Base-by-base conservation (phyloP, 2,329 filamentous ascomycete species). In the Orbilia oligospora region DNA sequence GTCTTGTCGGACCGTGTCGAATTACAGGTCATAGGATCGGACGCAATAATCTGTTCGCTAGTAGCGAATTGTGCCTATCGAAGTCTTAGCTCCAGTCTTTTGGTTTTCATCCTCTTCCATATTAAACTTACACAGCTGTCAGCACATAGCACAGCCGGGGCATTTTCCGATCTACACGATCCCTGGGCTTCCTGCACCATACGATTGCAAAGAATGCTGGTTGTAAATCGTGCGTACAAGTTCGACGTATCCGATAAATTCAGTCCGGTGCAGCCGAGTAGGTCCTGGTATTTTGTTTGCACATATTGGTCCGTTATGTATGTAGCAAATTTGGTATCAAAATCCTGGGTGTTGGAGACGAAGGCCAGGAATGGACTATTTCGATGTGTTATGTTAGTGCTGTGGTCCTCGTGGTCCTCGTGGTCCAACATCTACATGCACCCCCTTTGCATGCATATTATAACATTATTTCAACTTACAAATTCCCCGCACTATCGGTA, bases 201-300 rank as follows among this genome's bases (percentile, higher is more conserved):
- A 81, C 93, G 89, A 87, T 97, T 98, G 88, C 96, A 99, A 80
- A 99, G 88, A 80, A 97, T 91, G 79, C 92, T 96, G 56, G 90
- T 96, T 4, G 95, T 97, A 85, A 95, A 99, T 82, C 96, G 91
- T 61, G 96, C 95, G 85, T 99, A 99, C 83, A 94, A 89, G 82
- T 92, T 88, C 81, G 90, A 91, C 3, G 93, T 91, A 83, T 97
- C 92, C 71, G 89, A 90, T 71, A 94, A 88, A 83, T 96, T 90
- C 82, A 97, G 87, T 80, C 89, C 88, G 58, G 89, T 87, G 84
- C 96, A 99, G 71, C 95, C 95, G 80, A 99, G 89, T 58, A 93
- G 87, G 67, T 88, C 87, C 84, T 92, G 88, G 85, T 95, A 99
- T 87, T 95, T 98, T 83, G 67, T 79, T 79, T 81, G 70, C 27